phyloP scores from a whole-genome alignment of 768 basidiomycete species.

The Cyclocybe cylindracea region DNA sequence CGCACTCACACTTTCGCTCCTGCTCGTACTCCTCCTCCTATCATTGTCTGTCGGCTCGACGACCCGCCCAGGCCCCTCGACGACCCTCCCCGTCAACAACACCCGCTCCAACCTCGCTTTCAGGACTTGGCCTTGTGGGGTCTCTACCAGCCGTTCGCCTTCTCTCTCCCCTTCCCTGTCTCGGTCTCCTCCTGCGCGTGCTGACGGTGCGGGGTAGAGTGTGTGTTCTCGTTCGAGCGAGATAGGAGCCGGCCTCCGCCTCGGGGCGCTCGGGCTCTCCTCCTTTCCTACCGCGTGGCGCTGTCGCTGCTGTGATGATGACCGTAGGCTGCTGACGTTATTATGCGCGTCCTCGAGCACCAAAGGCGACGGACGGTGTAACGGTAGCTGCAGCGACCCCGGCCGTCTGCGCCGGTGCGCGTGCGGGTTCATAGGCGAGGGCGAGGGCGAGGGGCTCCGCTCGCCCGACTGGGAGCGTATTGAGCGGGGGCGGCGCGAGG shows the following conservation, averaged over 20 bases:
- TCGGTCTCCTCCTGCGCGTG: too few species aligned
- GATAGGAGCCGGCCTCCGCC: too few species aligned
- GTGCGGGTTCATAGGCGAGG: too few species aligned
- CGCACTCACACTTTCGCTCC: too few species aligned
- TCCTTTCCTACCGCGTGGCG: too few species aligned
- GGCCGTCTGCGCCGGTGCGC: slow-evolving; percentile 4
- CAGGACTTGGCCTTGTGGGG: slow-evolving; percentile 57
- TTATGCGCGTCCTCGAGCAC: neutral
- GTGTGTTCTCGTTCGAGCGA: too few species aligned
- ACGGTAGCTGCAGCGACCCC: neutral
- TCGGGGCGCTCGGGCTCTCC: too few species aligned
- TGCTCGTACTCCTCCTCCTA: slow-evolving; percentile 11
- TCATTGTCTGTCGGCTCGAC: too few species aligned
- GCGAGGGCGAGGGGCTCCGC: slow-evolving; percentile 14
- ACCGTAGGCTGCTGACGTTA: too few species aligned
- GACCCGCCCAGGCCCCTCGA: slow-evolving; percentile 2
- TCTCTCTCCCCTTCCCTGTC: too few species aligned
- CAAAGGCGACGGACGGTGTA: neutral
- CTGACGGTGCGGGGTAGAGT: slow-evolving; percentile 1
- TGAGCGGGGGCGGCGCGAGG: too few species aligned
- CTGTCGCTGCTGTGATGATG: too few species aligned
- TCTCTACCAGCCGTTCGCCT: slow-evolving; percentile 25
- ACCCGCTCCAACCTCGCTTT: slow-evolving; percentile 55
- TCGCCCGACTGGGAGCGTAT: neutral
- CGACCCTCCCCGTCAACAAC: slow-evolving; percentile 23